Percentiles rank a stretch among this genome's conserved stretches.
Conservation (phyloP, 371 early-diverging fungal species). For the Syncephalis plumigaleata region DNA sequence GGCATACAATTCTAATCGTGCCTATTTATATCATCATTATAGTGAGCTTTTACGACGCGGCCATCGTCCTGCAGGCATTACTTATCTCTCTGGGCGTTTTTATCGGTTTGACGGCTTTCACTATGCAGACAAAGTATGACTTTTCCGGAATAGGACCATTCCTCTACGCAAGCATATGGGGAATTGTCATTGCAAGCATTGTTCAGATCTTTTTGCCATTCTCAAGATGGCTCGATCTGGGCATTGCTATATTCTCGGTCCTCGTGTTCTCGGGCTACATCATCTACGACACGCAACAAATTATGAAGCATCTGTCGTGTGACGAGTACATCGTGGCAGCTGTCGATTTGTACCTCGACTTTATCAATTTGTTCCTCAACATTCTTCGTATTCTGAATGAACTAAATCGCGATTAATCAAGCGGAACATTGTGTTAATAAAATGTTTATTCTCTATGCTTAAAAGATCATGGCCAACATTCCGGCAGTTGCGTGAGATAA, state of each 20-base stretch:
- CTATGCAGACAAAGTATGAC: conserved; percentile 52
- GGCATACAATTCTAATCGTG: background rate
- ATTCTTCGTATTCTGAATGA: conserved; percentile 34
- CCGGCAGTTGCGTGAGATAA: no score
- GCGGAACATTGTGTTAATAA: no score
- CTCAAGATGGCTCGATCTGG: conserved; percentile 29
- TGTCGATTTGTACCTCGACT: conserved; percentile 57
- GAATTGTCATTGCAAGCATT: conserved; percentile 34
- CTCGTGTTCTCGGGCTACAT: conserved; percentile 57
- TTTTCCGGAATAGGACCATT: conserved; percentile 46
- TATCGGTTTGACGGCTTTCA: conserved; percentile 53
- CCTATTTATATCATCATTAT: no score
- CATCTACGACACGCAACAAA: conserved; percentile 47
- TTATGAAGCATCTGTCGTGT: conserved; percentile 44
- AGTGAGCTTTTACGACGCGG: conserved; percentile 32
- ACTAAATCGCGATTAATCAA: background rate
- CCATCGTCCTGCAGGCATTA: conserved; percentile 51
- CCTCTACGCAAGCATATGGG: conserved; percentile 35
- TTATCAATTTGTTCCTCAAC: conserved; percentile 62
- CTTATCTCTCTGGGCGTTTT: conserved; percentile 55
- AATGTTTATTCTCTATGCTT: no score
- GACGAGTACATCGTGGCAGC: conserved; percentile 68
- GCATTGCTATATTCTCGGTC: conserved; percentile 37
- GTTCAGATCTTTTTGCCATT: conserved; percentile 63
- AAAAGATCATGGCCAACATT: no score